Base-by-base conservation (phyloP, 768 basidiomycete species). In the Leccinum fibrillosum region DNA sequence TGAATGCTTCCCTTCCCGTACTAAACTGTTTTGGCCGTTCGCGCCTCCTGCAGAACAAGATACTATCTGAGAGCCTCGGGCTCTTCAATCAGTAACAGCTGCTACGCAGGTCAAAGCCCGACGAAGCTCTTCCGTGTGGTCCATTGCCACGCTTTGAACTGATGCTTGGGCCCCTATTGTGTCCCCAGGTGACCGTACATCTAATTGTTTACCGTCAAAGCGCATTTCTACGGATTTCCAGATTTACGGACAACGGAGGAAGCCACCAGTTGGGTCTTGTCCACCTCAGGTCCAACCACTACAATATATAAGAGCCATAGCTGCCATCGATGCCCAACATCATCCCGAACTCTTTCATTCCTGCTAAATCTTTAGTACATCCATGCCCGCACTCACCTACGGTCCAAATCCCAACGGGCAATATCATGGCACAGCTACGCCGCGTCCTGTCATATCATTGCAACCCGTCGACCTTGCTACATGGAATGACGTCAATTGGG, bases 401-500 rank as follows among this genome's bases (percentile, higher is more conserved):
- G 5, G 17, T 44, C 54, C 59, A 34, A 28, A 54, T 42, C 45
- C 49, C 39, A 35, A 42, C 28, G 15, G 21, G 21, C 21, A 7
- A 17, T 23, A 3, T 17, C 10, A 39, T 25, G 7, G 17, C 11
- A 12, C n/a, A 26, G 10, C n/a, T 15, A 15, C 19, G 11, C 17
- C 17, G 13, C 53, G 35, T 10, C 21, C 39, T 1, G 4, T 42
- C 19, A 39, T 57, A n/a, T 34, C 64, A 30, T 34, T 71, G n/a
- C 49, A 48, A 30, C 23, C 61, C 12, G 71, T 72, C 25, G 62
- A 72, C 56, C 64, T 72, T 13, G 9, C 60, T 26, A 61, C 65
- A 3, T 72, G 67, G 66, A 57, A 72, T n/a, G 71, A 72, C 26
- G 58, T 63, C 2, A 2, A 15, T 9, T 72, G 71, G 62, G 53